Evolutionary conservation across 345 rosid species (phyloP), one percentile per base, ranked within the genome.

Genomic region (Aethionema arabicum): DNA sequence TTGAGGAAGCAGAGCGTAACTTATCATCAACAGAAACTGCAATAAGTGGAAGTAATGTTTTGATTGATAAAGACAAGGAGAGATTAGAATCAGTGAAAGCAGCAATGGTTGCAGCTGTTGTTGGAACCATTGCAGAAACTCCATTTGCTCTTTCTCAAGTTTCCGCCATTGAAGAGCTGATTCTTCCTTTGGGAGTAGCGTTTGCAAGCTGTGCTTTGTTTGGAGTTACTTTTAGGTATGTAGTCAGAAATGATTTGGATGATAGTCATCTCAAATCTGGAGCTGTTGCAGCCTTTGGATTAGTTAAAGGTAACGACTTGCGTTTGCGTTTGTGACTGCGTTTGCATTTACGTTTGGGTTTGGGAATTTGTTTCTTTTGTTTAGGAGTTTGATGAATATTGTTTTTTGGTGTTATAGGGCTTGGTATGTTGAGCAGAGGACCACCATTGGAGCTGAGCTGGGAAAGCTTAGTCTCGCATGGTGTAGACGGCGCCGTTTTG

Each of bases 151-250:
- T 82, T 10, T 67, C 88, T 49, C 95, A 83, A 52, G 86, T 74
- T 46, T 58, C 85, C 35, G 32, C 72, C 66, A 65, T 32, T 3
- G 65, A 68, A 15, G 81, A 89, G 71, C 75, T 89, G 16, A 5
- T 87, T 60, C 96, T 87, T 45, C 86, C 96, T 16, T 13, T 78
- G 0, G 85, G 78, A 16, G 48, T 77, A 64, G 78, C 82, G 49
- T 81, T 83, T 50, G 66, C 83, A n/a, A 85, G 96, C 86, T 89
- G 93, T 53, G 95, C 95, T 32, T 74, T 92, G 62, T 89, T 85
- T 13, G 98, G 98, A 7, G 83, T 89, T 47, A 89, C 96, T 16
- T 92, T 77, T 52, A 86, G 96, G 50, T 87, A 92, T 42, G 73
- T 83, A 31, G 77, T 92, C 5, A 74, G 96, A 77, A 71, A 91